phyloP scores from a whole-genome alignment of 306 rosid genomes.

The Medicago arabica region DNA sequence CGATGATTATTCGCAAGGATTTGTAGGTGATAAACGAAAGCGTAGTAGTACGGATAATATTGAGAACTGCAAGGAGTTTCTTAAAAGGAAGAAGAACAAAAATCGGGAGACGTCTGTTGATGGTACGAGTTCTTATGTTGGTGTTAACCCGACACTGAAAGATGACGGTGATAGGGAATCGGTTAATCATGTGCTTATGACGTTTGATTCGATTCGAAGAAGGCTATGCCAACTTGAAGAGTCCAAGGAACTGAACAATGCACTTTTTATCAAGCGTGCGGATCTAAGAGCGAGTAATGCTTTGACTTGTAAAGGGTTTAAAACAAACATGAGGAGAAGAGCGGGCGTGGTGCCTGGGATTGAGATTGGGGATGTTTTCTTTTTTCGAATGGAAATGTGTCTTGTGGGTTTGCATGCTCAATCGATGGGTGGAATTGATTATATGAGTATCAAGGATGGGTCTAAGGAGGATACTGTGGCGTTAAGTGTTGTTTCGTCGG shows the following conservation, averaged over 20 bases:
- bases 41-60: not conserved
- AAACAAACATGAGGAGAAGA: slow-evolving; percentile 62
- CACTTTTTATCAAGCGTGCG: slow-evolving; percentile 44
- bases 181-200: slow-evolving; percentile 53
- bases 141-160: slow-evolving; percentile 32
- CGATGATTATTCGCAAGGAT: not conserved
- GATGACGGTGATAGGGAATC: slow-evolving; percentile 53
- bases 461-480: slow-evolving; percentile 61
- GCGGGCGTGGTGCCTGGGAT: slow-evolving; percentile 65
- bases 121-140: slow-evolving; percentile 26
- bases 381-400: slow-evolving; percentile 62
- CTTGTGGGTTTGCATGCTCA: slow-evolving; percentile 70
- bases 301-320: slow-evolving; percentile 52
- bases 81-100: slow-evolving; percentile 46
- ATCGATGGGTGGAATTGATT: slow-evolving; percentile 78
- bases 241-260: slow-evolving; percentile 41
- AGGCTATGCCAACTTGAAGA: slow-evolving; percentile 72
- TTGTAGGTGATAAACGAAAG: not conserved
- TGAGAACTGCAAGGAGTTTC: slow-evolving; percentile 38
- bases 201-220: slow-evolving; percentile 61
- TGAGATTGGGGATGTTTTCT: slow-evolving; percentile 73
- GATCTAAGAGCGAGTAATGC: slow-evolving; percentile 64
- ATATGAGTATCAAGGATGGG: slow-evolving; percentile 46
- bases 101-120: slow-evolving; percentile 2
- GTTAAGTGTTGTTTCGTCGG: slow-evolving; percentile 70